Percentiles rank a stretch among this genome's conserved stretches.
phyloP scores from a whole-genome alignment of 192 early-diverging fungal species.

The Coemansia sp. region DNA sequence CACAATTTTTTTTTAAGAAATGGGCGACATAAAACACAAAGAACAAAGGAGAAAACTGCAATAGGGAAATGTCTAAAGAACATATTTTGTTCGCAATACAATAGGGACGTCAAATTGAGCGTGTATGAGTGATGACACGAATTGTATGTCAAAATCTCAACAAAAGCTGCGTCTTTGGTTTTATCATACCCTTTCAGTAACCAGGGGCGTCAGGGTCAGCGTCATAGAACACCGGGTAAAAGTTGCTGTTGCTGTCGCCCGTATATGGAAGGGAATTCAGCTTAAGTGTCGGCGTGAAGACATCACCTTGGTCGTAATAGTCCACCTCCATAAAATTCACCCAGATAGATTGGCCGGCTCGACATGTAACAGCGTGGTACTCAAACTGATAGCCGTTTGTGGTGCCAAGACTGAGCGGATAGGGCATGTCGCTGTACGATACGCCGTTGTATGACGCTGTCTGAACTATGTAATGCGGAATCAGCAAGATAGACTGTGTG shows the following conservation, averaged over 20 bases:
- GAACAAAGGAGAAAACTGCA: not conserved
- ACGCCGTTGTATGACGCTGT: conserved; percentile 35
- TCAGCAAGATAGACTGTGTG: conserved; percentile 45
- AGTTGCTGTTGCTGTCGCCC: conserved; percentile 29
- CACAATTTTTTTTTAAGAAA: not conserved
- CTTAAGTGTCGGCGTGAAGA: conserved; percentile 38
- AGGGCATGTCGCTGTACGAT: conserved; percentile 42
- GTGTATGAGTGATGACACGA: conserved; percentile 1
- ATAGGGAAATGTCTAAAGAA: conserved; percentile 3
- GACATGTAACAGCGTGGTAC: conserved; percentile 43
- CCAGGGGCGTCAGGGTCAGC: conserved; percentile 24
- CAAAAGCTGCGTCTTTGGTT: not conserved
- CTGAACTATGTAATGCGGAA: conserved; percentile 52
- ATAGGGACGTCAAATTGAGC: not conserved
- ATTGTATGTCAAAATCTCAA: not conserved
- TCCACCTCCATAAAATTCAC: conserved; percentile 56
- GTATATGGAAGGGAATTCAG: conserved; percentile 40
- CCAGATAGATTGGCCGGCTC: conserved; percentile 55
- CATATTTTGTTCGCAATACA: conserved; percentile 26
- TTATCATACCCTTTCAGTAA: conserved; percentile 1
- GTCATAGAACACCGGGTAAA: conserved; percentile 49
- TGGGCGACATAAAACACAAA: not conserved
- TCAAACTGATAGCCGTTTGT: conserved; percentile 53
- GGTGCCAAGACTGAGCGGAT: conserved; percentile 47
- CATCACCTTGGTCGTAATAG: conserved; percentile 55